Percentiles rank a stretch among this genome's conserved stretches.
Evolutionary conservation across 179 eudicot genomes (phyloP).

Genomic region (Silene vulgaris): DNA sequence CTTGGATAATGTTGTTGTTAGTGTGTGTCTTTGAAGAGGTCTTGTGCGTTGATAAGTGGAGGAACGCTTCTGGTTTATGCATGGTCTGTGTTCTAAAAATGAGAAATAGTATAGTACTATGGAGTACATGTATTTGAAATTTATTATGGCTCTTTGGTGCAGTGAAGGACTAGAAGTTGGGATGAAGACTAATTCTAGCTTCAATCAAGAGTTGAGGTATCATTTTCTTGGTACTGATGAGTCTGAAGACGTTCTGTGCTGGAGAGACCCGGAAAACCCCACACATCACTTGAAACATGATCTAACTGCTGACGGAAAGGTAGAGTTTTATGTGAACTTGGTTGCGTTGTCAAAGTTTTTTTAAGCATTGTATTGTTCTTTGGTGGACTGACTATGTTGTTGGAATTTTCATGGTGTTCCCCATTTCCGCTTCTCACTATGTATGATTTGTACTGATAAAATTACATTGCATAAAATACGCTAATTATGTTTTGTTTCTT

Average conservation of each 20-base stretch:
- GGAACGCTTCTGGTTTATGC: slow-evolving; percentile 1
- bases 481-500: slow-evolving; percentile 4
- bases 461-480: neutral
- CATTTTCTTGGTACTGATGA: slow-evolving; percentile 94
- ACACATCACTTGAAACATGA: slow-evolving; percentile 39
- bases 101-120: neutral
- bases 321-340: slow-evolving; percentile 24
- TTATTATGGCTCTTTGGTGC: slow-evolving; percentile 14
- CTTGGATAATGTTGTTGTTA: neutral
- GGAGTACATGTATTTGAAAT: neutral
- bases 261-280: slow-evolving; percentile 88
- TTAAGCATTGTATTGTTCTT: neutral
- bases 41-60: neutral
- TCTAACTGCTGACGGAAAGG: slow-evolving; percentile 92
- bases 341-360: neutral
- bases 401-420: neutral
- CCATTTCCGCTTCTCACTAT: slow-evolving; percentile 2
- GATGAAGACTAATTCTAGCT: slow-evolving; percentile 69
- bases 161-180: slow-evolving; percentile 68
- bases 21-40: neutral
- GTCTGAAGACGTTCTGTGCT: slow-evolving; percentile 86
- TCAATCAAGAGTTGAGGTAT: slow-evolving; percentile 66
- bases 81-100: neutral
- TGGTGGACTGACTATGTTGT: neutral
- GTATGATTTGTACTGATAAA: neutral